A percentile compares a stretch with the other conserved stretches of the same genome.
Evolutionary conservation across 2,329 filamentous ascomycete genomes (phyloP).

Genomic region (Aspergillus sp.): DNA sequence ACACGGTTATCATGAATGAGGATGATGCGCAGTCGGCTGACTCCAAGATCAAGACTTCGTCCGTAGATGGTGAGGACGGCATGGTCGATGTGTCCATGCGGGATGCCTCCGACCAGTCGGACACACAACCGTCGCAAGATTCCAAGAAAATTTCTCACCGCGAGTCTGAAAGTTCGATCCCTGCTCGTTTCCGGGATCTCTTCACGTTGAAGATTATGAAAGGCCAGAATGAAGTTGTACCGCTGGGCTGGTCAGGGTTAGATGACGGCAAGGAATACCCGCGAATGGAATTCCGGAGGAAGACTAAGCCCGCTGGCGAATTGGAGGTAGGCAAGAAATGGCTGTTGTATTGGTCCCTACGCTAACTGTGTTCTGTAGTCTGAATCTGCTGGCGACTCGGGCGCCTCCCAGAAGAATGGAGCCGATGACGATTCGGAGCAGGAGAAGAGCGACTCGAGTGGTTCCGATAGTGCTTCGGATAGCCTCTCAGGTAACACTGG

Average conservation of each 20-base stretch:
- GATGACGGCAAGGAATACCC: conserved; percentile 60
- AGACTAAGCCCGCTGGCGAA: conserved; percentile 20
- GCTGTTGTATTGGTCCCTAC: background rate
- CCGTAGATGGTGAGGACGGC: conserved; percentile 83
- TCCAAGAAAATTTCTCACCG: conserved; percentile 1
- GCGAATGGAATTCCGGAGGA: conserved; percentile 49
- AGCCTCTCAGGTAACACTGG: conserved; percentile 10
- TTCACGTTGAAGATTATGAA: conserved; percentile 73
- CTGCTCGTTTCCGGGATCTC: conserved; percentile 63
- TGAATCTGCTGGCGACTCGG: conserved; percentile 6
- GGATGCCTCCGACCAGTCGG: conserved; percentile 44
- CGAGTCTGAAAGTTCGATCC: conserved; percentile 53
- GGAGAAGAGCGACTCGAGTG: conserved; percentile 21
- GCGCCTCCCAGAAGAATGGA: background rate
- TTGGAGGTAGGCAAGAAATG: conserved; percentile 14
- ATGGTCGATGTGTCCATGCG: conserved; percentile 88
- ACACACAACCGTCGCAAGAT: conserved; percentile 8
- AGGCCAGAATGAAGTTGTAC: conserved; percentile 55
- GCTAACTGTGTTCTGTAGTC: conserved; percentile 11
- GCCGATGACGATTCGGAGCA: background rate
- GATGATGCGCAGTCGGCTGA: conserved; percentile 65
- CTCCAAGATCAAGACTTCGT: conserved; percentile 69
- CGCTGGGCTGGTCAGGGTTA: conserved; percentile 66
- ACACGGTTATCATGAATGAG: conserved; percentile 63
- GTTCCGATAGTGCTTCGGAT: conserved; percentile 23